Evolutionary conservation across 2,329 filamentous ascomycete genomes (phyloP), one percentile per base, ranked within the genome.

Genomic region (Neofusicoccum parvum): DNA sequence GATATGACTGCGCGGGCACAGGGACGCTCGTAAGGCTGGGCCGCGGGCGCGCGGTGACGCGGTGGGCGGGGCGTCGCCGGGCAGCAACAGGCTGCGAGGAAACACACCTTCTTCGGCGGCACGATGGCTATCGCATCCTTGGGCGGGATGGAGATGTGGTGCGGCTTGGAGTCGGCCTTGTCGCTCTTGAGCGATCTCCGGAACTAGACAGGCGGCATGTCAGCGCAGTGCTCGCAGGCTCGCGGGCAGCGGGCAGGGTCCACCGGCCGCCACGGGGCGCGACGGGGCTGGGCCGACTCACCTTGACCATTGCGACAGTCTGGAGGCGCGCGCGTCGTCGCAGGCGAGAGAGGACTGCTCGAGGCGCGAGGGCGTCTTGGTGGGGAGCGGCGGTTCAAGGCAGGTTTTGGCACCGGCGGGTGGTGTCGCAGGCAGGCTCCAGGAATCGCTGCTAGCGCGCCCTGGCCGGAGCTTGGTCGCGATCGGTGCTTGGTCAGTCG

Each of bases 101-200:
- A 9, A 77, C 83, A 72, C 78, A 96, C 92, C 89, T 96, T 97
- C 80, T 96, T 97, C 1, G 94, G 94, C 62, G 94, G 92, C 32
- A 95, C 87, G 74, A 97, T 96, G 62, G 93, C 92, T 70, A 94
- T 87, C 46, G 92, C 91, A 65, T 93, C 90, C 79, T 97, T 97
- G 69, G 91, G 90, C 15, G 90, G 88, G 71, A 96, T 91, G 65
- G 90, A 90, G 71, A 92, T 85, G 75, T 92, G 90, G 70, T 88
- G 85, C 69, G 88, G 87, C 76, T 89, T 87, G 68, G 81, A 78
- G 69, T 87, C 86, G 71, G 86, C 88, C 84, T 93, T 96, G 71
- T 96, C 92, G 78, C 91, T 90, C 82, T 96, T 96, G 80, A 96
- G 90, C 68, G 92, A 96, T 81, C 92, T 87, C 78, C 93, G 88